Evolutionary conservation across 805 yeast species (phyloP).

Genomic region (Jamesozyma lodderae): DNA sequence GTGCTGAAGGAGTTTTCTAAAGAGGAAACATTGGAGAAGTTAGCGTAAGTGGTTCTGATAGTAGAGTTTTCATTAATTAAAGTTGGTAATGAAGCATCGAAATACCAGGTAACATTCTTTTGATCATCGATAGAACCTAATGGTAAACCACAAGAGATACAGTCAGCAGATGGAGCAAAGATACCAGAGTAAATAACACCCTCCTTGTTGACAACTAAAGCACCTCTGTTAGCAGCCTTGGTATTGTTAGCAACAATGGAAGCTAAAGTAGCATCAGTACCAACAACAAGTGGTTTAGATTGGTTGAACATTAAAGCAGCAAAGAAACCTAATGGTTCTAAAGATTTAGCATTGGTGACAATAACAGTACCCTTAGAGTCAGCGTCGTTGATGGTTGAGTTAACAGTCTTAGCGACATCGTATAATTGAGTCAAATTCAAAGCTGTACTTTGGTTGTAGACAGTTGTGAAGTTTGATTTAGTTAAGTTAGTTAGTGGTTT

Average conservation of each 20-base stretch:
- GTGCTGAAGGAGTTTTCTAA: constrained; percentile 4
- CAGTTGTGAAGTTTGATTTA: constrained; percentile 10
- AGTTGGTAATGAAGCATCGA: constrained; percentile 18
- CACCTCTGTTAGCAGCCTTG: constrained; percentile 15
- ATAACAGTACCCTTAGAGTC: constrained; percentile 17
- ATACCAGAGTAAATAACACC: constrained; percentile 21
- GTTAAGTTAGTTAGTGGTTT: constrained; percentile 10
- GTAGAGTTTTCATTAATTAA: constrained; percentile 14
- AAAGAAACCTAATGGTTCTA: constrained; percentile 25
- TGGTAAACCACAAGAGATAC: constrained; percentile 13
- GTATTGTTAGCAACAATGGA: constrained; percentile 17
- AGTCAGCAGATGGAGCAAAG: constrained; percentile 13
- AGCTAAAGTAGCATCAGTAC: constrained; percentile 16
- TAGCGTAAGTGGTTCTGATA: constrained; percentile 15
- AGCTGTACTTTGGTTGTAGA: constrained; percentile 15
- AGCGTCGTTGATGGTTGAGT: constrained; percentile 8
- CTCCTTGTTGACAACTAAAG: constrained; percentile 15
- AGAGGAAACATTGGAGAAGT: constrained; percentile 15
- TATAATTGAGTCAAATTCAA: constrained; percentile 20
- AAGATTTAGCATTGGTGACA: constrained; percentile 13
- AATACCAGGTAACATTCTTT: constrained; percentile 20
- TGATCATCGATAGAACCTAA: constrained; percentile 18
- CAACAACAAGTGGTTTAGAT: constrained; percentile 19
- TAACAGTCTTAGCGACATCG: constrained; percentile 13
- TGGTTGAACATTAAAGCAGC: constrained; percentile 17